Percentiles rank a stretch among this genome's conserved stretches.
phyloP scores from a whole-genome alignment of 2,329 filamentous ascomycete species.

The Fusarium hostae region DNA sequence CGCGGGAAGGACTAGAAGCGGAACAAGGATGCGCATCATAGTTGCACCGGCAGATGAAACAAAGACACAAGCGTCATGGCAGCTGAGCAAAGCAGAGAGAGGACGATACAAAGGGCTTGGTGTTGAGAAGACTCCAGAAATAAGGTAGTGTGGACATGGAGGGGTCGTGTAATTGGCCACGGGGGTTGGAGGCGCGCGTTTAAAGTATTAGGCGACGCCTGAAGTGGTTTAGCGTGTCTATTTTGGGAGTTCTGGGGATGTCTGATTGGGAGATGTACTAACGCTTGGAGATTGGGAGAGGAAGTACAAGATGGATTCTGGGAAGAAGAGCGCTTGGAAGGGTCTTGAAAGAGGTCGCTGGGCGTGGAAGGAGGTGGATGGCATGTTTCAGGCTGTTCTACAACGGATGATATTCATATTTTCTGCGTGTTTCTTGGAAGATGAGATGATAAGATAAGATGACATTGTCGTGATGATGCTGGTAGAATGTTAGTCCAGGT shows the following conservation, averaged over 20 bases:
- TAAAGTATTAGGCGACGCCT: conserved; percentile 39
- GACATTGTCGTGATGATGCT: too few species aligned
- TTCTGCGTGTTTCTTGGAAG: too few species aligned
- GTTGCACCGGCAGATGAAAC: conserved; percentile 24
- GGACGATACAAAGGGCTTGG: conserved; percentile 10
- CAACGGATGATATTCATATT: background rate
- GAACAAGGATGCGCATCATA: conserved; percentile 38
- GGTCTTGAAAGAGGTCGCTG: conserved; percentile 2
- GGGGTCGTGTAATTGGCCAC: conserved; percentile 30
- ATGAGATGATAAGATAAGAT: conserved; percentile 5
- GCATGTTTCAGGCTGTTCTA: conserved; percentile 37
- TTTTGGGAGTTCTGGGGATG: conserved; percentile 27
- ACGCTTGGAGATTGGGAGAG: conserved; percentile 1
- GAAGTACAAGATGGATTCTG: conserved; percentile 18
- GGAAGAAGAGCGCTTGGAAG: conserved; percentile 29
- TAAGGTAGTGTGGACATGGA: conserved; percentile 18
- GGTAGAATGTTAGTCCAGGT: too few species aligned
- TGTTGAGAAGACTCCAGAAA: conserved; percentile 31
- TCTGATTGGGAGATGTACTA: conserved; percentile 35
- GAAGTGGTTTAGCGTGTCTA: conserved; percentile 36
- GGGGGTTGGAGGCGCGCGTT: conserved; percentile 41
- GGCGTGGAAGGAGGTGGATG: conserved; percentile 38
- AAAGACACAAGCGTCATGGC: background rate
- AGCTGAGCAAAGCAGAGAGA: conserved; percentile 1
- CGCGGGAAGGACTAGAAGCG: conserved; percentile 29